Evolutionary conservation across 805 yeast genomes (phyloP).

Genomic region (Candida qinlingensis): DNA sequence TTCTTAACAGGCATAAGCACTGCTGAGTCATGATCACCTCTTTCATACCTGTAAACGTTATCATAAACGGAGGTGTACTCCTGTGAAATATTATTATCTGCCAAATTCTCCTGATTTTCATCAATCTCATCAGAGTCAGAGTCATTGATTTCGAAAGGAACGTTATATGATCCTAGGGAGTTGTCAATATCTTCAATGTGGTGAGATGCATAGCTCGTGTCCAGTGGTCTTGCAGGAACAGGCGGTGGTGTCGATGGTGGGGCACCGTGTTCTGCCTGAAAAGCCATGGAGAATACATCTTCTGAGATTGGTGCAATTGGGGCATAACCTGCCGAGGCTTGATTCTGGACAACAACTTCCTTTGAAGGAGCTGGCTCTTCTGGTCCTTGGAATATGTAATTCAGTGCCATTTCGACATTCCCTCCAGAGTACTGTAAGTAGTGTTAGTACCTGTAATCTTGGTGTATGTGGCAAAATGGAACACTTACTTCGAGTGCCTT

Average conservation of each 20-base stretch:
- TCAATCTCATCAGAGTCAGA: neutral
- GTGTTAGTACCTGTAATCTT: neutral
- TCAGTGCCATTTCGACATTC: conserved; percentile 31
- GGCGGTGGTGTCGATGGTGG: neutral
- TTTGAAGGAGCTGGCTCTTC: neutral
- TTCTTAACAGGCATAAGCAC: conserved; percentile 31
- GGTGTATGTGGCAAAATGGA: neutral
- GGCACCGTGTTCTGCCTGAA: no score
- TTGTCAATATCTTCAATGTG: conserved; percentile 2
- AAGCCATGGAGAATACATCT: neutral
- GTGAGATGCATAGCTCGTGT: neutral
- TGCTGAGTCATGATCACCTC: conserved; percentile 23
- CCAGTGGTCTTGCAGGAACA: neutral
- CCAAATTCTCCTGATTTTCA: neutral
- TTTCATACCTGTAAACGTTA: conserved; percentile 26
- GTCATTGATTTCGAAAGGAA: neutral
- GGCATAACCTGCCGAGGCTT: neutral
- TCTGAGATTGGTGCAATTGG: neutral
- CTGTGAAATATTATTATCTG: no score
- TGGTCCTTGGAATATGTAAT: conserved; percentile 25
- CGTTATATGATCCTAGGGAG: neutral
- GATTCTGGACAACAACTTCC: no score
- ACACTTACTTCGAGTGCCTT: conserved; percentile 30
- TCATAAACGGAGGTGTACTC: conserved; percentile 23
- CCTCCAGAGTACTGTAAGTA: conserved; percentile 12